These are phyloP conservation scores for Barnettozyma sucrosica DNA, from an alignment of 805 yeast species.

Conservation along the genomic window DNA sequence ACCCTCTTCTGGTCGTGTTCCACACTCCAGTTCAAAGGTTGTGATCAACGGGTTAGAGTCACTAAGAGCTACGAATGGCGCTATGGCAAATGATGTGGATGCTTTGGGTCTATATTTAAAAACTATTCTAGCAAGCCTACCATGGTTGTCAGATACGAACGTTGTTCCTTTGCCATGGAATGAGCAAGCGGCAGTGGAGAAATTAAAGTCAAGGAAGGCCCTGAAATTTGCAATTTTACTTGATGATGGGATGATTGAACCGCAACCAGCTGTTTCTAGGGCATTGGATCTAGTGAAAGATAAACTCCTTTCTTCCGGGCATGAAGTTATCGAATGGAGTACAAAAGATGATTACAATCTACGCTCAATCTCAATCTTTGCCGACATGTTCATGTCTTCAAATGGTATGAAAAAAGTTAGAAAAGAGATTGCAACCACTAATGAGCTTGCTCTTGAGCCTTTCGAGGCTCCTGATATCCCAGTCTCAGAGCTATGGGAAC, in stretches of 20 bases:
- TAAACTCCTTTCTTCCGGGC: constrained; percentile 31
- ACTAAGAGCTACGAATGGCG: constrained; percentile 40
- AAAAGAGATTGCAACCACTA: constrained; percentile 21
- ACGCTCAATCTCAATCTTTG: constrained; percentile 12
- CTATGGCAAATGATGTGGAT: constrained; percentile 32
- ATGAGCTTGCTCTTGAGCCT: constrained; percentile 31
- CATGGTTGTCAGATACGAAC: constrained; percentile 37
- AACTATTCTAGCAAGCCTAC: constrained; percentile 26
- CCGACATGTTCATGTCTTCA: constrained; percentile 28
- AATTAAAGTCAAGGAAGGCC: constrained; percentile 24
- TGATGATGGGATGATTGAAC: constrained; percentile 39
- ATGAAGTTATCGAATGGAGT: constrained; percentile 38
- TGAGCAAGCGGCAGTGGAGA: constrained; percentile 12
- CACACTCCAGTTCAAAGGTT: constrained; percentile 30
- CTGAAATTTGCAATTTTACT: constrained; percentile 34
- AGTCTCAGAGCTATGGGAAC: constrained; percentile 35
- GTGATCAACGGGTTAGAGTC: constrained; percentile 33
- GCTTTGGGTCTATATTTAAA: constrained; percentile 29
- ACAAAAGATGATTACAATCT: constrained; percentile 22
- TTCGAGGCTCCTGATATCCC: constrained; percentile 33
- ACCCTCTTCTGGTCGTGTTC: constrained; percentile 39
- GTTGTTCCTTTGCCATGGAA: constrained; percentile 36
- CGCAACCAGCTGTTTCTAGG: constrained; percentile 53
- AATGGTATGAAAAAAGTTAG: constrained; percentile 6
- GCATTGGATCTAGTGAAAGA: constrained; percentile 31